Percentiles rank a stretch among this genome's conserved stretches.
Evolutionary conservation across 2,329 filamentous ascomycete genomes (phyloP).

Genomic region (Clonostachys sp.): DNA sequence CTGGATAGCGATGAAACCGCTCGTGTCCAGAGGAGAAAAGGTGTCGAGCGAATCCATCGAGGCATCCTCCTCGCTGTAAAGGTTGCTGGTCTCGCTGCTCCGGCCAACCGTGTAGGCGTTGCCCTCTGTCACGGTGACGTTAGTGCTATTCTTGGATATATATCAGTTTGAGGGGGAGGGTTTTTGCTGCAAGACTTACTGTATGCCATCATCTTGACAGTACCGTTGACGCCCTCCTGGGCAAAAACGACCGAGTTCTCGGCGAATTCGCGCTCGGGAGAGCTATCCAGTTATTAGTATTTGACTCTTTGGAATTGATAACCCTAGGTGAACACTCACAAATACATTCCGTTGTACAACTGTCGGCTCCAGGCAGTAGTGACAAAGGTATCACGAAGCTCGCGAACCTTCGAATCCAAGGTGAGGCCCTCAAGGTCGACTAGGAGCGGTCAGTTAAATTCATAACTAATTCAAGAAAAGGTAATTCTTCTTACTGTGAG

Average conservation of each 20-base stretch:
- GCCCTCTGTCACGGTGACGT: conserved; percentile 32
- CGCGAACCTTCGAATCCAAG: conserved; percentile 49
- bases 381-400: conserved; percentile 36
- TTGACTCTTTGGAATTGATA: too few relatives aligned
- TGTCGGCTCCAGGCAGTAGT: too few relatives aligned
- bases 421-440: conserved; percentile 51
- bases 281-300: too few relatives aligned
- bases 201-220: conserved; percentile 18
- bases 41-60: conserved; percentile 47
- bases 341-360: too few relatives aligned
- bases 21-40: conserved; percentile 66
- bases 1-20: conserved; percentile 63
- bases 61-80: conserved; percentile 44
- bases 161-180: too few relatives aligned
- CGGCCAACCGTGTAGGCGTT: conserved; percentile 39
- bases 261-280: conserved; percentile 44
- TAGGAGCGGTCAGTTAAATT: conserved; percentile 5
- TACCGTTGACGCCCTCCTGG: conserved; percentile 44
- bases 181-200: conserved; percentile 1
- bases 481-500: too few relatives aligned
- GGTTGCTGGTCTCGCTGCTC: conserved; percentile 37
- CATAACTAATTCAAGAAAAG: too few relatives aligned
- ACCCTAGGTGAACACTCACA: too few relatives aligned
- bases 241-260: conserved; percentile 57
- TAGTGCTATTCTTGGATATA: too few relatives aligned